Conservation (phyloP, 2,329 filamentous ascomycete genomes). For the Xylaria sp. region DNA sequence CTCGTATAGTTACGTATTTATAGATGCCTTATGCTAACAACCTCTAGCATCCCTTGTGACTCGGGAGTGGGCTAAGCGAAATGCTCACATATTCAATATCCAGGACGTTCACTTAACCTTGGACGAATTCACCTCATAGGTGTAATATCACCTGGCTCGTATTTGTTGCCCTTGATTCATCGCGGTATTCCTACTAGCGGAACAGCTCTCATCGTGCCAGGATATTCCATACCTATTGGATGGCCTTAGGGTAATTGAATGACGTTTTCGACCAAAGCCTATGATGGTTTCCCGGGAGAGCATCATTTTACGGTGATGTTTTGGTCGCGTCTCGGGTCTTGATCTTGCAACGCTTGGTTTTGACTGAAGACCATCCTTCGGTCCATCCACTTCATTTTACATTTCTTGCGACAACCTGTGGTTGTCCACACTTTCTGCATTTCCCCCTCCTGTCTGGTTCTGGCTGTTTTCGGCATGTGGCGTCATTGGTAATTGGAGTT, state of each 20-base stretch:
- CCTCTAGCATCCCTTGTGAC: slow-evolving; percentile 83
- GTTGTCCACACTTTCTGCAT: slow-evolving; percentile 25
- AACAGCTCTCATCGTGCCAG: slow-evolving; percentile 32
- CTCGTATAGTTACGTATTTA: slow-evolving; percentile 31
- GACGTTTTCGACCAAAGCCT: slow-evolving; percentile 34
- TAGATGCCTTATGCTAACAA: slow-evolving; percentile 25
- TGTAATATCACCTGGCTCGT: slow-evolving; percentile 18
- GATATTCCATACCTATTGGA: slow-evolving; percentile 41
- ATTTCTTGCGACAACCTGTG: slow-evolving; percentile 18
- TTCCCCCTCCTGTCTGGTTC: slow-evolving; percentile 8
- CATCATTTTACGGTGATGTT: slow-evolving; percentile 21
- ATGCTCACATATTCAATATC: slow-evolving; percentile 63
- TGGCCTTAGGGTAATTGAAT: slow-evolving; percentile 38
- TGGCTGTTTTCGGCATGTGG: slow-evolving; percentile 27
- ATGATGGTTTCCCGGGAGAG: slow-evolving; percentile 27
- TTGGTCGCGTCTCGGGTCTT: slow-evolving; percentile 19
- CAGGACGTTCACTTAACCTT: slow-evolving; percentile 55
- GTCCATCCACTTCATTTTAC: slow-evolving; percentile 5
- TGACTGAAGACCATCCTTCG: background rate
- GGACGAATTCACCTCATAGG: slow-evolving; percentile 50
- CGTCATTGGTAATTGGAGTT: slow-evolving; percentile 27
- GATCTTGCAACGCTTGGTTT: background rate
- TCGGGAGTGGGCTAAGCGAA: slow-evolving; percentile 91
- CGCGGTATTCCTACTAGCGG: slow-evolving; percentile 35
- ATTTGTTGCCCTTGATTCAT: slow-evolving; percentile 21